Evolutionary conservation across 2,329 filamentous ascomycete species (phyloP).

Genomic region (Exserohilum rostratum): DNA sequence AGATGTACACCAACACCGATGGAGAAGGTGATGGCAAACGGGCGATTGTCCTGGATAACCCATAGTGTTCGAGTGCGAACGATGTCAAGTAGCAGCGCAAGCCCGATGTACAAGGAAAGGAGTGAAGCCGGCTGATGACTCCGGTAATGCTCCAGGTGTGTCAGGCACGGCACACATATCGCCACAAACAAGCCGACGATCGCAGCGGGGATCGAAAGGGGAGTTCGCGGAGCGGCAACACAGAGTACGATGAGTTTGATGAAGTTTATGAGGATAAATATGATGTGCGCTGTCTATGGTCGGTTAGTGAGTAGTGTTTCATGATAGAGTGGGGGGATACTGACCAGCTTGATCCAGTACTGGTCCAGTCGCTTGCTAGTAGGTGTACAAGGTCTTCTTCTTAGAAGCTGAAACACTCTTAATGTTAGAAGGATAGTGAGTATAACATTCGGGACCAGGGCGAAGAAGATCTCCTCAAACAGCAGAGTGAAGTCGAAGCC

Average conservation of each 20-base stretch:
- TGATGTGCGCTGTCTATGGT: too few relatives aligned
- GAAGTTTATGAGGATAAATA: too few relatives aligned
- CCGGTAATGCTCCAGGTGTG: neutral
- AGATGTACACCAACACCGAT: neutral
- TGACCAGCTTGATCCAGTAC: neutral
- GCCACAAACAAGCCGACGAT: neutral
- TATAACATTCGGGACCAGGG: constrained; percentile 19
- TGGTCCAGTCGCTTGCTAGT: neutral
- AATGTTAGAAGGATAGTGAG: constrained; percentile 11
- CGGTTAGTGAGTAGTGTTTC: too few relatives aligned
- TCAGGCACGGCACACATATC: neutral
- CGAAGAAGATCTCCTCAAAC: constrained; percentile 29
- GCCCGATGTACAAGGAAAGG: neutral
- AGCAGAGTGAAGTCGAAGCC: constrained; percentile 29
- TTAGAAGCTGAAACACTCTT: neutral
- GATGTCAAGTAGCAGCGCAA: neutral
- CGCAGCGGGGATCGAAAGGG: neutral
- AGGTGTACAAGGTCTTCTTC: neutral
- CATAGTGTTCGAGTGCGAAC: neutral
- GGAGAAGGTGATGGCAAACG: neutral
- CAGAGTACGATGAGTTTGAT: too few relatives aligned
- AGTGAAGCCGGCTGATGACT: neutral
- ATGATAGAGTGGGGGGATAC: neutral
- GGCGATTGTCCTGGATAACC: neutral
- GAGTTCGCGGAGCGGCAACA: too few relatives aligned